These are phyloP conservation scores for Auriculariales sp. DNA, from an alignment of 768 basidiomycete species.

Conservation along the genomic window DNA sequence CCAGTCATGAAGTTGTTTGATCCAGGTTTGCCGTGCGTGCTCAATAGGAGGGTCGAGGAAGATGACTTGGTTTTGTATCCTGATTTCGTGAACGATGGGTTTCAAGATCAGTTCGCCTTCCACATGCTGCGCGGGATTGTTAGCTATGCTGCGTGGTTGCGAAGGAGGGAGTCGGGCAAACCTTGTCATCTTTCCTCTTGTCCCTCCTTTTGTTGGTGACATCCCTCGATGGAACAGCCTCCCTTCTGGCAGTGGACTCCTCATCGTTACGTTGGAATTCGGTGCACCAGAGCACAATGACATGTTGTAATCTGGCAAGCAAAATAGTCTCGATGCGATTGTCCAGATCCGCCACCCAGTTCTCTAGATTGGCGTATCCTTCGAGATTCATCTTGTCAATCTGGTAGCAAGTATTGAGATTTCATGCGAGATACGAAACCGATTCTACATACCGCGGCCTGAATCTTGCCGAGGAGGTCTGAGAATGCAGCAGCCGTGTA, in stretches of 20 bases:
- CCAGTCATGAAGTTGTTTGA: slow-evolving; percentile 80
- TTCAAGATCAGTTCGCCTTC: slow-evolving; percentile 66
- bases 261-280: slow-evolving; percentile 65
- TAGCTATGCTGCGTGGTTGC: background rate
- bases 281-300: slow-evolving; percentile 75
- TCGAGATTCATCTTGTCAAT: slow-evolving; percentile 92
- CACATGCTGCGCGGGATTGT: slow-evolving; percentile 30
- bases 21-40: slow-evolving; percentile 80
- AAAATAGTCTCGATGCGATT: slow-evolving; percentile 73
- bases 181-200: slow-evolving; percentile 77
- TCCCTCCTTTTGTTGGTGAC: slow-evolving; percentile 52
- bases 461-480: slow-evolving; percentile 61
- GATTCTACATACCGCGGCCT: slow-evolving; percentile 52
- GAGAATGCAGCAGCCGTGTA: slow-evolving; percentile 77
- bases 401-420: slow-evolving; percentile 19
- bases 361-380: slow-evolving; percentile 87
- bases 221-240: slow-evolving; percentile 35
- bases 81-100: slow-evolving; percentile 86
- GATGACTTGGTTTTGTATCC: slow-evolving; percentile 98
- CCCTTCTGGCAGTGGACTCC: slow-evolving; percentile 47
- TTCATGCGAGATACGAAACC: background rate
- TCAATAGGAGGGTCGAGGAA: slow-evolving; percentile 98
- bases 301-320: slow-evolving; percentile 53
- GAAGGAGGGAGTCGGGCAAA: slow-evolving; percentile 13
- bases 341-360: slow-evolving; percentile 70